A percentile compares a stretch with the other conserved stretches of the same genome.
Conservation (phyloP, 768 basidiomycete genomes). For the Clitopilus hobsonii region DNA sequence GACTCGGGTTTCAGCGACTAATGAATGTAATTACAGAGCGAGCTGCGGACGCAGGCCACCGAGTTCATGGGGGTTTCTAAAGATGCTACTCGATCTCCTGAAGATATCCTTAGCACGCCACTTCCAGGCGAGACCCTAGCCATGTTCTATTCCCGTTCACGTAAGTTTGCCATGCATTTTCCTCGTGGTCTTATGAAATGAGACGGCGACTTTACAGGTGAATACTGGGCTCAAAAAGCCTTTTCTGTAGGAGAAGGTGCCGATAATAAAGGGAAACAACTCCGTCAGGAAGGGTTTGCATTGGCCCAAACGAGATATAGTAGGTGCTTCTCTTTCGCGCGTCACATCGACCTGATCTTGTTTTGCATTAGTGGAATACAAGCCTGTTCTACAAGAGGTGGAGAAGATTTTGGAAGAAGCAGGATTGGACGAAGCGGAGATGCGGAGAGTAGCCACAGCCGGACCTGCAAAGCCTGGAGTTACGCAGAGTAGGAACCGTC, state of each 20-base stretch:
- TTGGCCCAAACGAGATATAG: slow-evolving; percentile 73
- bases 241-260: slow-evolving; percentile 37
- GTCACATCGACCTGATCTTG: not conserved
- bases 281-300: slow-evolving; percentile 74
- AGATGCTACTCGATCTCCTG: slow-evolving; percentile 52
- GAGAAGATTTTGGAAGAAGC: slow-evolving; percentile 82
- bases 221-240: slow-evolving; percentile 79
- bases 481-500: slow-evolving; percentile 50
- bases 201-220: slow-evolving; percentile 36
- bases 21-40: slow-evolving; percentile 22
- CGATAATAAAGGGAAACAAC: slow-evolving; percentile 71
- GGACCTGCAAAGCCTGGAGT: slow-evolving; percentile 28
- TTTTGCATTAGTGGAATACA: slow-evolving; percentile 58
- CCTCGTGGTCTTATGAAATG: not conserved
- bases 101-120: slow-evolving; percentile 76
- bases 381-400: slow-evolving; percentile 77
- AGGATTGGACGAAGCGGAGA: slow-evolving; percentile 80
- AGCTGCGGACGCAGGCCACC: slow-evolving; percentile 29
- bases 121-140: slow-evolving; percentile 82
- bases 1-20: too few species aligned
- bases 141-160: slow-evolving; percentile 76
- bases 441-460: slow-evolving; percentile 51
- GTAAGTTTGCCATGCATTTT: slow-evolving; percentile 34
- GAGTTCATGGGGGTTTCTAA: slow-evolving; percentile 59
- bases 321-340: slow-evolving; percentile 24